Evolutionary conservation across 2,329 filamentous ascomycete genomes (phyloP).

Genomic region (Fusarium pilosicola): DNA sequence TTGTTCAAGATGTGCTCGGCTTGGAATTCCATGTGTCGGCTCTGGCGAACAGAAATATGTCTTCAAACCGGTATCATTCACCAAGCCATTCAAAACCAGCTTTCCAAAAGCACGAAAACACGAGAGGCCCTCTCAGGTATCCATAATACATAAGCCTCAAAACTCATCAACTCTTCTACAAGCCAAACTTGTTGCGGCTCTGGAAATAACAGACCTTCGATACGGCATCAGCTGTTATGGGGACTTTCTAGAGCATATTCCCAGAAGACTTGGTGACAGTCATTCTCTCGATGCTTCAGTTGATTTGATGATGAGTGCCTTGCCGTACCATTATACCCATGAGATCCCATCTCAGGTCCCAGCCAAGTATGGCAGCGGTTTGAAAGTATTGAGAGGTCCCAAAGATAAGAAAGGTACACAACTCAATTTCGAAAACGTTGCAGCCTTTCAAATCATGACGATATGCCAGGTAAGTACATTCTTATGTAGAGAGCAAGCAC

Average conservation of each 20-base stretch:
- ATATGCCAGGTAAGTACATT: slow-evolving; percentile 45
- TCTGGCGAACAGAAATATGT: slow-evolving; percentile 59
- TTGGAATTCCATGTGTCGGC: slow-evolving; percentile 57
- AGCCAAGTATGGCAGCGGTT: slow-evolving; percentile 41
- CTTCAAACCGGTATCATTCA: slow-evolving; percentile 52
- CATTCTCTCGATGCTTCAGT: slow-evolving; percentile 54
- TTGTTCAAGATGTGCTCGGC: slow-evolving; percentile 58
- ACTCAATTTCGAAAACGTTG: slow-evolving; percentile 43
- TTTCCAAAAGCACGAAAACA: neutral
- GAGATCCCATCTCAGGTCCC: slow-evolving; percentile 29
- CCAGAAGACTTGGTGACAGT: slow-evolving; percentile 55
- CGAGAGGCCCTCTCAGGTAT: neutral
- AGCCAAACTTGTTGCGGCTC: slow-evolving; percentile 42
- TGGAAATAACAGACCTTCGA: slow-evolving; percentile 53
- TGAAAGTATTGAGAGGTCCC: slow-evolving; percentile 39
- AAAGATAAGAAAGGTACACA: slow-evolving; percentile 35
- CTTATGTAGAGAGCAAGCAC: neutral
- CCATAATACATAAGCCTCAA: neutral
- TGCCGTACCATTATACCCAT: slow-evolving; percentile 32
- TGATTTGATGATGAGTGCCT: slow-evolving; percentile 39
- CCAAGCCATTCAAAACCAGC: neutral
- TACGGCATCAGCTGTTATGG: slow-evolving; percentile 59
- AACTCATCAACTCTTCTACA: slow-evolving; percentile 27
- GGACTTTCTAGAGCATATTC: slow-evolving; percentile 54
- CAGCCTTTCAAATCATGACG: slow-evolving; percentile 49